Evolutionary conservation across 1,139 yeast genomes (phyloP), one percentile per base, ranked within the genome.

Genomic region (Taphrina betulina): DNA sequence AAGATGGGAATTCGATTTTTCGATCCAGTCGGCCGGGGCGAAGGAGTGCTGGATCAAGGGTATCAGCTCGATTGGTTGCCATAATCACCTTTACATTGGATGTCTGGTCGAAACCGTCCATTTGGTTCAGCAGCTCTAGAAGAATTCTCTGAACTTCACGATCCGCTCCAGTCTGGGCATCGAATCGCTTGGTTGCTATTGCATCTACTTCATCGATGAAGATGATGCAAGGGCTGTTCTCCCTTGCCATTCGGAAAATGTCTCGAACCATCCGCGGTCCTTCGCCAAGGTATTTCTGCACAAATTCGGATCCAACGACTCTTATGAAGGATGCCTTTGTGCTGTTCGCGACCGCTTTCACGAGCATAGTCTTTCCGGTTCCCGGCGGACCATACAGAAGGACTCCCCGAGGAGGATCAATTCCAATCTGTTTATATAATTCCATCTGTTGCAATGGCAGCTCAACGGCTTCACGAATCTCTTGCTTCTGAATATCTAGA

Each of bases 261-360:
- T 94, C 98, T 72, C 98, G 83, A 36, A 92, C 98, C 97, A 94
- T 92, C 74, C 99, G 81, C 60, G 98, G 97, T 66, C 99, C 98
- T 74, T 94, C 99, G 71, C 99, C 99, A 58, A 94, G 79, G 70
- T 94, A 94, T 71, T 94, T 94, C 70, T 94, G 98, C 57, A 94
- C 97, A 69, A 94, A 92, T 71, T 94, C 99, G 0, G 97, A 90
- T 56, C 98, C 98, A 64, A 89, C 94, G 31, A 94, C 95, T 70
- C 98, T 85, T 64, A 94, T 90, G 67, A 94, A 94, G 4, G 96
- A 78, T 1, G 98, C 98, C 1, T 95, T 87, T 2, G 97, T 84
- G 58, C 92, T 83, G 71, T 94, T 92, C 16, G 99, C 99, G 51
- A 94, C 99, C 0, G 99, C 98, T 72, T 94, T 94, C 56, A 90